Base-by-base conservation (phyloP, 1,139 yeast genomes). In the Scheffersomyces illinoinensis region DNA sequence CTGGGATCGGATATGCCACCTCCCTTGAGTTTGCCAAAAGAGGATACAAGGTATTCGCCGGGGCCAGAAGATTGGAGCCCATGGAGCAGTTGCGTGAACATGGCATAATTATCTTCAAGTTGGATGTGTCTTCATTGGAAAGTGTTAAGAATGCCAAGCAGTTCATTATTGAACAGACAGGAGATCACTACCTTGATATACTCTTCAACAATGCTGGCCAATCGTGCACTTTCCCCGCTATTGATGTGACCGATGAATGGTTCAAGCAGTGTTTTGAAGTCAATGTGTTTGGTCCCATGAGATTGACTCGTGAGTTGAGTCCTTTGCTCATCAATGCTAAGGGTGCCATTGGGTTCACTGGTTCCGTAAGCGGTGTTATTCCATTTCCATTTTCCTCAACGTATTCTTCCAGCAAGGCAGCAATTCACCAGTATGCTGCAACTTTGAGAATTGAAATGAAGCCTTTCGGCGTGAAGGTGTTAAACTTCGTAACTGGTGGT, bases 361-460 rank as follows among this genome's bases (percentile, higher is more conserved):
- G 96, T 1, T 88, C 93, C 2, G 74, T 88, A 4, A 85, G 91
- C 19, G 96, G 91, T 2, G 62, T 86, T 33, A 73, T 83, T 17
- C 88, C 91, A 5, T 86, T 90, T 74, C 96, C 96, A 18, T 90
- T 87, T 72, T 85, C 89, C 0, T 76, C 89, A 20, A 79, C 86
- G 24, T 91, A 91, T 69, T 81, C 87, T n/a, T 81, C 93, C 1
- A 74, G 89, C 0, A 91, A 91, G 68, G 92, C 96, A 2, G 96
- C 96, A 0, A 84, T 91, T 57, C 91, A 89, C 67, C 87, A 84
- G 61, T 91, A 87, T 69, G 90, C 91, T 0, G 79, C 84, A 56
- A 81, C 82, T 1, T 76, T 90, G 58, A 84, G 89, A 54, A 68
- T 88, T 47, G 96, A 91, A 72, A 70, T 91, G 79, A 84, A 83